Conservation (phyloP, 345 rosid genomes). For the Pistacia atlantica region DNA sequence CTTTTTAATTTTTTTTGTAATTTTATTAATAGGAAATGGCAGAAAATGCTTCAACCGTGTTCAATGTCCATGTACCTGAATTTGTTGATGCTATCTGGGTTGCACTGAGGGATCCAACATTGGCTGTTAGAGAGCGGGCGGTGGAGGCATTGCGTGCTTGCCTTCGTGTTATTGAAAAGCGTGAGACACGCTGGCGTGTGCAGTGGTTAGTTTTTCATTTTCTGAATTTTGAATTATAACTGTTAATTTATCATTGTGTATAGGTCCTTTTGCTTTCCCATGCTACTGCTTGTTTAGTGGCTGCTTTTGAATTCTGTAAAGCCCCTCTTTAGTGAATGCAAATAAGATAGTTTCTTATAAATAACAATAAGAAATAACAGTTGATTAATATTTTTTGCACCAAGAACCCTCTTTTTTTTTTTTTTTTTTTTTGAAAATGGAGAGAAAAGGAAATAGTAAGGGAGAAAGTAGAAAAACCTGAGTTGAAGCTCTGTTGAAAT, state of each 20-base stretch:
- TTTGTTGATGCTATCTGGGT: constrained; percentile 99
- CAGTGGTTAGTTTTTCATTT: constrained; percentile 69
- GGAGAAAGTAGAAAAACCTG: neutral
- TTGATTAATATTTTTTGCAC: neutral
- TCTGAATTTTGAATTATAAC: constrained; percentile 11
- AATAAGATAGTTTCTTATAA: no score
- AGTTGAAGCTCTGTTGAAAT: neutral
- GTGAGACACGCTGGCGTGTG: constrained; percentile 99
- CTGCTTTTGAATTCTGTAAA: no score
- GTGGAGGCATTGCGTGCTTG: constrained; percentile 99
- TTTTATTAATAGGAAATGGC: constrained; percentile 76
- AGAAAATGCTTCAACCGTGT: constrained; percentile 98
- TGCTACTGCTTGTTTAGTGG: no score
- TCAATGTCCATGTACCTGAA: constrained; percentile 93
- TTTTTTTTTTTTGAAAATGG: neutral
- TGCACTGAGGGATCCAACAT: constrained; percentile 91
- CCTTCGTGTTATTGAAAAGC: constrained; percentile 97
- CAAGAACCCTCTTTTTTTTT: neutral
- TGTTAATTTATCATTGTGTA: neutral
- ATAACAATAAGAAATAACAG: no score
- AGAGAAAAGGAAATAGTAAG: neutral
- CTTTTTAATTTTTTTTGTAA: constrained; percentile 10
- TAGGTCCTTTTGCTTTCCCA: no score
- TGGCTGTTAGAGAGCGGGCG: constrained; percentile 87
- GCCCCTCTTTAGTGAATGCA: no score